Base-by-base conservation (phyloP, 306 rosid genomes). In the Psophocarpus tetragonolobus region DNA sequence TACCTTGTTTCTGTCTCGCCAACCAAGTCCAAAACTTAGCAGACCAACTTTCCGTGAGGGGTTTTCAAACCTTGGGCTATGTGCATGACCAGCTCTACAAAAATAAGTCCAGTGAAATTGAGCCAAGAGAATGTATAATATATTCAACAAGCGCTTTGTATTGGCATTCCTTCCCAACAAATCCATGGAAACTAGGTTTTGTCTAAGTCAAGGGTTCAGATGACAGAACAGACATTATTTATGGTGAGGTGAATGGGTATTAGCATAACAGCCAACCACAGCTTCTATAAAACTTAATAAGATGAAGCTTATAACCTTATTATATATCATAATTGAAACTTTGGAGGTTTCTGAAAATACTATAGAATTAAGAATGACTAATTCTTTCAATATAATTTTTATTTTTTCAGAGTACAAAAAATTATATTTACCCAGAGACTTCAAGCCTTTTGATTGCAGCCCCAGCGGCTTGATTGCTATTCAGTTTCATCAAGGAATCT, bases 1-100 rank as follows among this genome's bases (percentile, higher is more conserved):
- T 80, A 95, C 98, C 98, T 88, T 92, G 85, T 74, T 88, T 85
- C 81, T 87, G 80, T 94, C 98, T 62, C 97, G 97, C 97, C 97
- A 95, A 48, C 98, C 97, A 39, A 90, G 88, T 83, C 92, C 95
- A 87, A 95, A 95, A 33, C 88, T 84, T 60, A 90, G 84, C 78
- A 94, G 85, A 44, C 96, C 75, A 15, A 64, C 33, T 87, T 81
- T 94, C 70, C 83, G 88, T 66, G 91, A 36, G 48, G 87, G 27
- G 83, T 38, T 86, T 47, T 84, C 97, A 38, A 27, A 71, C 41
- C 47, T 76, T 15, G 89, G 72, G 48, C 83, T 87, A 80, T 58
- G 84, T 56, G 7, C 65, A 38, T 70, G 74, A 54, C 47, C 61
- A 45, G 86, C 41, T 88, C 98, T 88, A 78, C 82, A 82, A 58